Conservation (phyloP, 2,329 filamentous ascomycete species). For the Claviceps spartinae region DNA sequence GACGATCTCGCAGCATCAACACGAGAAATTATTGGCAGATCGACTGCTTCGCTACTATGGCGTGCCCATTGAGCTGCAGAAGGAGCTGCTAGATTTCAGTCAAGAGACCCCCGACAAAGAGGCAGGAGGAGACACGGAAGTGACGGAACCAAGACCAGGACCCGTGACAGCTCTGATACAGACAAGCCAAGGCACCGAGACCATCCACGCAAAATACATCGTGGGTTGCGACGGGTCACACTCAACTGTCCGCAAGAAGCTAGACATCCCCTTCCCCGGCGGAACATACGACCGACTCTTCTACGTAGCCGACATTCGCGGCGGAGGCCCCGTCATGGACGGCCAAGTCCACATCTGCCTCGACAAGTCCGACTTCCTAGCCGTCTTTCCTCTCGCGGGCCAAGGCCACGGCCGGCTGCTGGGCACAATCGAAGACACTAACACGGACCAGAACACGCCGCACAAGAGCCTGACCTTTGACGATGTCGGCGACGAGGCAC, state of each 20-base stretch:
- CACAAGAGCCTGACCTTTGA: not conserved
- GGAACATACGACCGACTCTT: slow-evolving; percentile 1
- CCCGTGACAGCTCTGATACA: slow-evolving; percentile 26
- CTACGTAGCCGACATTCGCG: slow-evolving; percentile 1
- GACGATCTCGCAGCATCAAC: not conserved
- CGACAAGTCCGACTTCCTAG: not conserved
- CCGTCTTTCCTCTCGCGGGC: slow-evolving; percentile 1
- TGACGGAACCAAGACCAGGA: slow-evolving; percentile 15
- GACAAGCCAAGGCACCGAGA: slow-evolving; percentile 14
- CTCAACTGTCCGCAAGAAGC: slow-evolving; percentile 1
- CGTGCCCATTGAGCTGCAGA: slow-evolving; percentile 6
- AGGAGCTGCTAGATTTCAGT: slow-evolving; percentile 35
- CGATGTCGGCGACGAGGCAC: not conserved
- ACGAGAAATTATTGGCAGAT: slow-evolving; percentile 38
- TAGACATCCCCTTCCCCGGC: not conserved
- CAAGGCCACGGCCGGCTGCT: not conserved
- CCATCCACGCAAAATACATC: slow-evolving; percentile 14
- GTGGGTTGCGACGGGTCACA: slow-evolving; percentile 1
- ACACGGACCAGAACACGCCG: not conserved
- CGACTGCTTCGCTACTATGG: slow-evolving; percentile 6
- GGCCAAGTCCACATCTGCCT: slow-evolving; percentile 2
- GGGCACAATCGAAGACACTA: not conserved
- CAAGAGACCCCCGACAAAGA: slow-evolving; percentile 27
- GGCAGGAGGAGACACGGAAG: slow-evolving; percentile 32
- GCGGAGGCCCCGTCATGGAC: not conserved